A percentile compares a stretch with the other conserved stretches of the same genome.
phyloP scores from a whole-genome alignment of 257 asterid genomes.

The Solanum acaule region DNA sequence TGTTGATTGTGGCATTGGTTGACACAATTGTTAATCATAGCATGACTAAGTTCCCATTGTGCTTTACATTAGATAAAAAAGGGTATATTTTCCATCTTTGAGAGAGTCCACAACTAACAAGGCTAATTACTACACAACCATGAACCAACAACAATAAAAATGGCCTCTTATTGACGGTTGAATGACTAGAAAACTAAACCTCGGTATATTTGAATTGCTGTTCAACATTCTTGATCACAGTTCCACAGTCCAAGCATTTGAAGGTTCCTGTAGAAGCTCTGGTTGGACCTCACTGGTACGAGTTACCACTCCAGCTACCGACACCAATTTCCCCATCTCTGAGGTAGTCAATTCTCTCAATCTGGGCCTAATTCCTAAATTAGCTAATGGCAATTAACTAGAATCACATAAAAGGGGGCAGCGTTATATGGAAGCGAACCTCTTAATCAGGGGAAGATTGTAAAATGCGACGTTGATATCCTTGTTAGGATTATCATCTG shows the following conservation, averaged over 20 bases:
- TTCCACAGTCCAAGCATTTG: constrained; percentile 89
- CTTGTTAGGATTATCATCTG: constrained; percentile 76
- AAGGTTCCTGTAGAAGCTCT: constrained; percentile 79
- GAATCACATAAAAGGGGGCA: background rate
- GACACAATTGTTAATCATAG: background rate
- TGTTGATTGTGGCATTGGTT: background rate
- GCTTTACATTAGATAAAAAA: background rate
- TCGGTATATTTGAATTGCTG: constrained; percentile 94
- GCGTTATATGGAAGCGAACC: constrained; percentile 3
- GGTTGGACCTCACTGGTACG: constrained; percentile 95
- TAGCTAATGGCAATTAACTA: background rate
- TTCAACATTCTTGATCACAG: constrained; percentile 61
- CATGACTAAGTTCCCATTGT: background rate
- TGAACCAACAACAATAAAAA: background rate
- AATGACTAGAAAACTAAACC: constrained; percentile 26
- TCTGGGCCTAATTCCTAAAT: constrained; percentile 7
- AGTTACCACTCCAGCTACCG: constrained; percentile 92
- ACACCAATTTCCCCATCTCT: constrained; percentile 83
- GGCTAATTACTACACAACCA: background rate
- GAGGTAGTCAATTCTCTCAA: constrained; percentile 79
- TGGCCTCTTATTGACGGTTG: background rate
- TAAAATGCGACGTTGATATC: constrained; percentile 78
- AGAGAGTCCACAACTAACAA: background rate
- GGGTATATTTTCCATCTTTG: background rate
- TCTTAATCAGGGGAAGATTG: constrained; percentile 76